Conservation (phyloP, 169 alveolate species). For the Plasmodium malariae region DNA sequence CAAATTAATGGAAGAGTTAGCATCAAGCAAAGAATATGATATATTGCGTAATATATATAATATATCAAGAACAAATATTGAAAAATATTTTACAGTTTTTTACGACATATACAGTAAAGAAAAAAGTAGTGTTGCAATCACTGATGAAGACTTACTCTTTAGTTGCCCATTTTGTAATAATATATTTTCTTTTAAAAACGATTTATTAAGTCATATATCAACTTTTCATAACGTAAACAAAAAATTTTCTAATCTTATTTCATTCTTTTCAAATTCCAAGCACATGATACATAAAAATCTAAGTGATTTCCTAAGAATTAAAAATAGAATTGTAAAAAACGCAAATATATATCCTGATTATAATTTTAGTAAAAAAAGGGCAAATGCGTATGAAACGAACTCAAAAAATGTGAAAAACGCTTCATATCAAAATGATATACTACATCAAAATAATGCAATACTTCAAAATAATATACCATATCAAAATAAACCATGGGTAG, state of each 20-base stretch:
- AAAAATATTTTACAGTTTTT: conserved; percentile 63
- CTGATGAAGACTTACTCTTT: conserved; percentile 25
- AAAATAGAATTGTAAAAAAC: conserved; percentile 12
- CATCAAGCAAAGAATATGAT: conserved; percentile 50
- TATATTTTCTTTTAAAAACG: conserved; percentile 52
- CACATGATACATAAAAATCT: conserved; percentile 51
- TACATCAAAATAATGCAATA: no score
- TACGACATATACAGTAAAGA: conserved; percentile 38
- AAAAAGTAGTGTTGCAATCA: background rate
- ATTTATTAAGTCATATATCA: conserved; percentile 67
- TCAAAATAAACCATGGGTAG: background rate
- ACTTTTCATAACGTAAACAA: conserved; percentile 57
- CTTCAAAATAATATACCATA: background rate
- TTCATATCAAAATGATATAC: background rate
- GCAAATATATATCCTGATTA: background rate
- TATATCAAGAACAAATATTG: conserved; percentile 38
- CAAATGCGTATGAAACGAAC: background rate
- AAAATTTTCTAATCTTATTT: conserved; percentile 36
- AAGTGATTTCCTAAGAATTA: conserved; percentile 51
- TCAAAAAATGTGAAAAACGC: background rate
- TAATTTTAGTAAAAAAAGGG: background rate
- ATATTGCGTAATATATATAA: conserved; percentile 40
- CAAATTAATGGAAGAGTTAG: conserved; percentile 29
- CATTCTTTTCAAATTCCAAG: conserved; percentile 60
- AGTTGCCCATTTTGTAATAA: conserved; percentile 65